phyloP scores from a whole-genome alignment of 768 basidiomycete species.

The Pisolithus orientalis region DNA sequence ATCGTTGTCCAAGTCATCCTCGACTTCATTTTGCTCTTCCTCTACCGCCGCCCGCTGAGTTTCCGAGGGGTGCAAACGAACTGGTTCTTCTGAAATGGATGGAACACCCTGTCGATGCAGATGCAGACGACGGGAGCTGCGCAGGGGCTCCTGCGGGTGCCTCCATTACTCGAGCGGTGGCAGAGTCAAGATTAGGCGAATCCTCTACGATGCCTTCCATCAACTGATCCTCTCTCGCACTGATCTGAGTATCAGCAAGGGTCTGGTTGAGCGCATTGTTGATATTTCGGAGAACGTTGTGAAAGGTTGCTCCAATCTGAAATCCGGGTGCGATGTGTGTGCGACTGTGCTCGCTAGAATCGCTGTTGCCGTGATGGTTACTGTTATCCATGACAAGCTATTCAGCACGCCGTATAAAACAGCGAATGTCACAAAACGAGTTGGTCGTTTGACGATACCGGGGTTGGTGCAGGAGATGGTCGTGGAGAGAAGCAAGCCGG shows the following conservation, averaged over 20 bases:
- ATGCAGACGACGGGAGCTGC: slow-evolving; percentile 1
- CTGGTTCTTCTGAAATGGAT: neutral
- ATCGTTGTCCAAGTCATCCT: slow-evolving; percentile 23
- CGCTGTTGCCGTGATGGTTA: slow-evolving; percentile 7
- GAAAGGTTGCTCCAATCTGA: slow-evolving; percentile 21
- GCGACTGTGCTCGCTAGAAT: slow-evolving; percentile 4
- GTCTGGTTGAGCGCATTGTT: slow-evolving; percentile 24
- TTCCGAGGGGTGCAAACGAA: neutral
- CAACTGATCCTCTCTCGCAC: neutral
- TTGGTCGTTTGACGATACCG: neutral
- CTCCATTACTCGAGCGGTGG: neutral
- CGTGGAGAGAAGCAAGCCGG: neutral
- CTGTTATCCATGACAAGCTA: neutral
- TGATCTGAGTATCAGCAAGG: slow-evolving; percentile 3
- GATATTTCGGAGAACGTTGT: slow-evolving; percentile 25
- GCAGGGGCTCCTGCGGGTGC: neutral
- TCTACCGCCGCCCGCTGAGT: neutral
- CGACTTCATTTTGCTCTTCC: slow-evolving; percentile 10
- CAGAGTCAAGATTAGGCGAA: slow-evolving; percentile 3
- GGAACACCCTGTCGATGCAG: slow-evolving; percentile 5
- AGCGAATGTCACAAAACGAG: neutral
- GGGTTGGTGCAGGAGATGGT: neutral
- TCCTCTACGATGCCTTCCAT: neutral
- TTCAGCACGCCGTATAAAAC: neutral
- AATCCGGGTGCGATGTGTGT: slow-evolving; percentile 14